A percentile compares a stretch with the other conserved stretches of the same genome.
Conservation (phyloP, 768 basidiomycete species). For the Boletellus sp. region DNA sequence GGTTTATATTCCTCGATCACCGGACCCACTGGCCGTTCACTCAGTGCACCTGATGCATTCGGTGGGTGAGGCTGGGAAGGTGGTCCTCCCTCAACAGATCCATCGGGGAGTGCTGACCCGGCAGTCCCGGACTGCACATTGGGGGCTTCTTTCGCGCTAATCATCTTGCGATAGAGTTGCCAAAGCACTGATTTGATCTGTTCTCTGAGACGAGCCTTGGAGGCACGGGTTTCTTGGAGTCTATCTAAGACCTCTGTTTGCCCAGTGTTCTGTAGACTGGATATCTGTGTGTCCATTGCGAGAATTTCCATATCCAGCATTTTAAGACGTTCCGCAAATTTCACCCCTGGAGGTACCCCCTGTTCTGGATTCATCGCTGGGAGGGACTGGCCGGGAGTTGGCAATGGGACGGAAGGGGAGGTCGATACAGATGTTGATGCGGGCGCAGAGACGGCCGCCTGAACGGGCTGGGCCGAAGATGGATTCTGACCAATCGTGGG, state of each 20-base stretch:
- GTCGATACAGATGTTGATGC: constrained; percentile 7
- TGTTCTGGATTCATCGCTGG: constrained; percentile 9
- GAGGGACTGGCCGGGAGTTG: constrained; percentile 7
- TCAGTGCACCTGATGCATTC: constrained; percentile 1
- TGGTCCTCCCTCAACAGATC: constrained; percentile 6
- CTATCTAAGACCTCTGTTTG: constrained; percentile 10
- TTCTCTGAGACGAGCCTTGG: constrained; percentile 3
- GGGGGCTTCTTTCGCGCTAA: constrained; percentile 8
- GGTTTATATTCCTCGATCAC: constrained; percentile 22
- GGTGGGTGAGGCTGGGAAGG: constrained; percentile 10
- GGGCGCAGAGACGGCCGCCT: not conserved
- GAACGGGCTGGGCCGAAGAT: constrained; percentile 11
- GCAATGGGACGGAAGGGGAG: constrained; percentile 6
- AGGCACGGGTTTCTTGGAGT: constrained; percentile 9
- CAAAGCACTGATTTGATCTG: constrained; percentile 15
- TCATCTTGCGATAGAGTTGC: constrained; percentile 14
- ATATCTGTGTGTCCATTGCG: constrained; percentile 13
- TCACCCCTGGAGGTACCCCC: constrained; percentile 9
- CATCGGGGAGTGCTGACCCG: constrained; percentile 3
- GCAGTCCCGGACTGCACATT: constrained; percentile 4
- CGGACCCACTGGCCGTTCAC: constrained; percentile 4
- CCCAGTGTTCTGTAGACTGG: constrained; percentile 14
- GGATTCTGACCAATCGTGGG: constrained; percentile 6
- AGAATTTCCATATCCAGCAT: constrained; percentile 15
- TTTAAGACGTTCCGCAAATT: constrained; percentile 22